phyloP scores from a whole-genome alignment of 768 basidiomycete species.

The Leccinum longicurvipes region DNA sequence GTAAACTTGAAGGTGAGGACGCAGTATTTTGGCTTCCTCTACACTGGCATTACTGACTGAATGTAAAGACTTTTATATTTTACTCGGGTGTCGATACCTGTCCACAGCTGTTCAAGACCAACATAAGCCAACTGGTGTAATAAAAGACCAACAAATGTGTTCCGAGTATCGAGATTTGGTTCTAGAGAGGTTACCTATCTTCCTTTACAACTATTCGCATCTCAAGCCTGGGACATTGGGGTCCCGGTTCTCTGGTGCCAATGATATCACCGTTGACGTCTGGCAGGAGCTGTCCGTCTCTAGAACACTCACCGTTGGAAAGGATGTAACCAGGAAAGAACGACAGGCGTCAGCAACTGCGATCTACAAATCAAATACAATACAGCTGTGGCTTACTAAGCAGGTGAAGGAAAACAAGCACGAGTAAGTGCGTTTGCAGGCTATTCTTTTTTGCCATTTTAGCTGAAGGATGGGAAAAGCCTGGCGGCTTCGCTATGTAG shows the following conservation, averaged over 20 bases:
- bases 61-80: constrained; percentile 59
- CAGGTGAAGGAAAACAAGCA: constrained; percentile 78
- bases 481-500: too few species aligned
- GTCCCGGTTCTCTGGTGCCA: constrained; percentile 49
- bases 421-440: constrained; percentile 48
- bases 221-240: constrained; percentile 51
- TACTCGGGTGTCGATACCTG: constrained; percentile 69
- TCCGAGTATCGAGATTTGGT: constrained; percentile 53
- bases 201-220: constrained; percentile 80
- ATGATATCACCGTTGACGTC: constrained; percentile 57
- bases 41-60: not conserved
- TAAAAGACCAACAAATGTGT: constrained; percentile 42
- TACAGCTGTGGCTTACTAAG: constrained; percentile 72
- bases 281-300: constrained; percentile 60
- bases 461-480: constrained; percentile 35
- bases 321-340: constrained; percentile 38
- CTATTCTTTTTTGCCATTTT: too few species aligned
- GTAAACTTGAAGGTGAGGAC: constrained; percentile 78
- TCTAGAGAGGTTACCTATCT: constrained; percentile 77
- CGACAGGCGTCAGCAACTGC: constrained; percentile 72
- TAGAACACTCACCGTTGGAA: constrained; percentile 54
- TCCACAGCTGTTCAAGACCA: constrained; percentile 71
- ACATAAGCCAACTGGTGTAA: constrained; percentile 53
- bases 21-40: not conserved
- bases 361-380: constrained; percentile 45